A percentile compares a stretch with the other conserved stretches of the same genome.
Evolutionary conservation across 2,329 filamentous ascomycete genomes (phyloP).

Genomic region (Hypoxylon sp.): DNA sequence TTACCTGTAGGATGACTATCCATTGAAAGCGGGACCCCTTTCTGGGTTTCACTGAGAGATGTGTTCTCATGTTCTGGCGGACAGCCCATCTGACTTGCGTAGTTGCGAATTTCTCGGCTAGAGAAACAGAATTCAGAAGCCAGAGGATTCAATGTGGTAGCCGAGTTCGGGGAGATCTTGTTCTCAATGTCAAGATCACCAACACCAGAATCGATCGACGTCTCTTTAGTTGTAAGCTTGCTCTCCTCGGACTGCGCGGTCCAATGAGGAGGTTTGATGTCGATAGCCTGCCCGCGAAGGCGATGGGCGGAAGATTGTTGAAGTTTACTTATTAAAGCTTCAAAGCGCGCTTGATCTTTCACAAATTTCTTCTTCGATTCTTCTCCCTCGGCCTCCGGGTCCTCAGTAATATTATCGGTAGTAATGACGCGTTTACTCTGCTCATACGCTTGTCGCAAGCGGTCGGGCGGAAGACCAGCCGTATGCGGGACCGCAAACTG

Average conservation of each 20-base stretch:
- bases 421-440: constrained; percentile 24
- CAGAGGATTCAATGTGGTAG: constrained; percentile 46
- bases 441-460: constrained; percentile 44
- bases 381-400: not conserved
- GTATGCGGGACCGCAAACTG: constrained; percentile 45
- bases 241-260: not conserved
- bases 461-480: constrained; percentile 44
- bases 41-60: not conserved
- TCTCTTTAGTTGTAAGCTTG: not conserved
- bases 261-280: constrained; percentile 13
- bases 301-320: constrained; percentile 39
- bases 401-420: constrained; percentile 19
- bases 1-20: not conserved
- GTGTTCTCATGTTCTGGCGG: not conserved
- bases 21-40: not conserved
- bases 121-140: constrained; percentile 47
- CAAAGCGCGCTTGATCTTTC: constrained; percentile 36
- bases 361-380: not conserved
- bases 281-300: constrained; percentile 8
- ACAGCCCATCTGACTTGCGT: not conserved
- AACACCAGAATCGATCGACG: not conserved
- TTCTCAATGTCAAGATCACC: not conserved
- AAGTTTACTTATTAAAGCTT: constrained; percentile 46
- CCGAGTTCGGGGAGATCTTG: not conserved
- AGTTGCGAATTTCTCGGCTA: not conserved